Percentiles rank a stretch among this genome's conserved stretches.
phyloP scores from a whole-genome alignment of 805 yeast species.

The Candida tibetensis region DNA sequence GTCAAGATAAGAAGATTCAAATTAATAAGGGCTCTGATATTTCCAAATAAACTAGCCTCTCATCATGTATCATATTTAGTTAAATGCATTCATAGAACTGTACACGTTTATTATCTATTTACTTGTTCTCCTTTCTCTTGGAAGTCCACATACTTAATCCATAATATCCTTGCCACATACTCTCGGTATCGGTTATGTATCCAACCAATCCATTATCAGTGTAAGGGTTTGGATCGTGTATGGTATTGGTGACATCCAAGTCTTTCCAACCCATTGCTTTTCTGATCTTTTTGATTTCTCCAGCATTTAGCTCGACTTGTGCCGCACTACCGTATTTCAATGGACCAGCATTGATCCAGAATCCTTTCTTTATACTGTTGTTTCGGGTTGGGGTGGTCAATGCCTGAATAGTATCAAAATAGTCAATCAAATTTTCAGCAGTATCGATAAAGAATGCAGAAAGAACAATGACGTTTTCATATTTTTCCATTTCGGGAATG shows the following conservation, averaged over 20 bases:
- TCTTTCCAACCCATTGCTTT: conserved; percentile 61
- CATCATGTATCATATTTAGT: neutral
- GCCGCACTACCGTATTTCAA: conserved; percentile 88
- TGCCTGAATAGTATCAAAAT: conserved; percentile 60
- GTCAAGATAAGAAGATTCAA: conserved; percentile 90
- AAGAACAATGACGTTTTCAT: conserved; percentile 53
- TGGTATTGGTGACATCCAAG: conserved; percentile 12
- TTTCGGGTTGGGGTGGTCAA: conserved; percentile 35
- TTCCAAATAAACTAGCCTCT: conserved; percentile 13
- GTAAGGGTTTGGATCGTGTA: conserved; percentile 9
- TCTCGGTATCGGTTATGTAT: conserved; percentile 61
- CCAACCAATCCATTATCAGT: conserved; percentile 44
- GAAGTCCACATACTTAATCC: conserved; percentile 61
- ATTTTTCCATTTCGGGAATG: conserved; percentile 22
- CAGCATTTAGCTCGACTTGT: conserved; percentile 64
- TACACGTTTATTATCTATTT: too few relatives aligned
- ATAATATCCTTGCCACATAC: conserved; percentile 77
- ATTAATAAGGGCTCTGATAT: conserved; percentile 52
- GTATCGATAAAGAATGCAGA: conserved; percentile 86
- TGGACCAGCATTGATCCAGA: conserved; percentile 93
- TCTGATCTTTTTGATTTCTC: conserved; percentile 62
- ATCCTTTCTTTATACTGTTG: conserved; percentile 39
- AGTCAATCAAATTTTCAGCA: conserved; percentile 79
- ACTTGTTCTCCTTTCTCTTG: conserved; percentile 29
- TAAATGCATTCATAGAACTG: neutral